These are phyloP conservation scores for Omphalea diandra DNA, from an alignment of 441 rosid species.

Conservation along the genomic window DNA sequence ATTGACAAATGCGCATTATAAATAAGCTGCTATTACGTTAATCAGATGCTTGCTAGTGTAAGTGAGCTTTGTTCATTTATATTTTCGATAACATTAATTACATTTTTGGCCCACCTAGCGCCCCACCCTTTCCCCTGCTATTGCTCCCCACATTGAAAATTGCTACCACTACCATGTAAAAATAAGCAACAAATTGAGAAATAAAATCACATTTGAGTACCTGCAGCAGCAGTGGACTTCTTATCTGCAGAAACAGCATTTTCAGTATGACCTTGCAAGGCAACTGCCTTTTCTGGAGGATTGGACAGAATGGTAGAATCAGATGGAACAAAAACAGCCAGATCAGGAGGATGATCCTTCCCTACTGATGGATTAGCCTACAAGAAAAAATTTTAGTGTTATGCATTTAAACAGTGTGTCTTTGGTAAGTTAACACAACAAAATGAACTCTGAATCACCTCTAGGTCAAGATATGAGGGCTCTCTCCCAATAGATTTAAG, in stretches of 20 bases:
- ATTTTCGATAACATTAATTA: no score
- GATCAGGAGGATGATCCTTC: conserved; percentile 93
- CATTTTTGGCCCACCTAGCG: no score
- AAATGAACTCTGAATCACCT: conserved; percentile 43
- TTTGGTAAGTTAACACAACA: conserved; percentile 15
- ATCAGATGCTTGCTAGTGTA: no score
- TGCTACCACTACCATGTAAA: background rate
- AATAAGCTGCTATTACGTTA: background rate
- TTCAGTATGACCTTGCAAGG: conserved; percentile 31
- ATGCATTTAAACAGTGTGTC: conserved; percentile 6
- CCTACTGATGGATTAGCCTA: conserved; percentile 79
- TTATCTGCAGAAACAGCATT: conserved; percentile 30
- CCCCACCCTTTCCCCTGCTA: no score
- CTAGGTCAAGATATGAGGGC: conserved; percentile 63
- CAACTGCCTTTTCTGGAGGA: conserved; percentile 35
- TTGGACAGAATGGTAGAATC: conserved; percentile 49
- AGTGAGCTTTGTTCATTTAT: no score
- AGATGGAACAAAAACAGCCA: conserved; percentile 72
- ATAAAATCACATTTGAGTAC: conserved; percentile 30
- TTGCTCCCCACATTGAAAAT: no score
- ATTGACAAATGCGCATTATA: background rate
- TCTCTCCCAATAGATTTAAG: conserved; percentile 67
- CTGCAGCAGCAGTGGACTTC: conserved; percentile 43
- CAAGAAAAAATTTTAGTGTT: conserved; percentile 13
- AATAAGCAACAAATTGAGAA: background rate